Evolutionary conservation across 345 rosid species (phyloP).

Genomic region (Aegle marmelos): DNA sequence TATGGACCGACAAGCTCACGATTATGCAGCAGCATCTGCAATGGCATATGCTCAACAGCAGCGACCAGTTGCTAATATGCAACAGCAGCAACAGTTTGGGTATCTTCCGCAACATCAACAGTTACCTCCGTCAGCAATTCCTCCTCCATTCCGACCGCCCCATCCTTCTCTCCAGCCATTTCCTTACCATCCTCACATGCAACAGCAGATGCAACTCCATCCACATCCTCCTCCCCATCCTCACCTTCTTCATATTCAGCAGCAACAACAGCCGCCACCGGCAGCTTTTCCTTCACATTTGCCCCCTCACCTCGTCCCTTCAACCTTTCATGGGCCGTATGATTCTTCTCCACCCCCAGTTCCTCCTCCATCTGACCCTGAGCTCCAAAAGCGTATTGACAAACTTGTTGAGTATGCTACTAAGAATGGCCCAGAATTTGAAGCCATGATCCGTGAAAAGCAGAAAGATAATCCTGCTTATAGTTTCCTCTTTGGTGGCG

Average conservation of each 20-base stretch:
- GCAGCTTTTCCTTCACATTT: conserved; percentile 57
- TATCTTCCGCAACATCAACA: conserved; percentile 85
- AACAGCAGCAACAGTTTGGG: conserved; percentile 67
- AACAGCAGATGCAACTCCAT: conserved; percentile 59
- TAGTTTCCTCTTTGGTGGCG: conserved; percentile 87
- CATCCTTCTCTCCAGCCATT: conserved; percentile 82
- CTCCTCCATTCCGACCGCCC: conserved; percentile 63
- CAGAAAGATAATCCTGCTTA: conserved; percentile 95
- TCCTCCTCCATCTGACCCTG: conserved; percentile 89
- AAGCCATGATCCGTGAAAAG: conserved; percentile 91
- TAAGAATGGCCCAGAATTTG: conserved; percentile 96
- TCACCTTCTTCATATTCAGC: conserved; percentile 63
- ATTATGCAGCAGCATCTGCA: conserved; percentile 52
- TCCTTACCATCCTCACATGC: conserved; percentile 80
- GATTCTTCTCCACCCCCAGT: conserved; percentile 74
- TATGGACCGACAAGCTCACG: conserved; percentile 30
- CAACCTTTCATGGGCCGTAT: conserved; percentile 59
- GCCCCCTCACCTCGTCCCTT: conserved; percentile 54
- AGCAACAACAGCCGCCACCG: conserved; percentile 59
- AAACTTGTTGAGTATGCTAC: conserved; percentile 87
- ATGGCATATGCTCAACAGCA: conserved; percentile 74
- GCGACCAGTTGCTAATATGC: conserved; percentile 56
- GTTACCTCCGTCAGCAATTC: conserved; percentile 47
- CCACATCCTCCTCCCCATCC: conserved; percentile 55
- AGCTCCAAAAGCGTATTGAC: conserved; percentile 89